Conservation (phyloP, 371 early-diverging fungal genomes). For the Nosema granulosis region DNA sequence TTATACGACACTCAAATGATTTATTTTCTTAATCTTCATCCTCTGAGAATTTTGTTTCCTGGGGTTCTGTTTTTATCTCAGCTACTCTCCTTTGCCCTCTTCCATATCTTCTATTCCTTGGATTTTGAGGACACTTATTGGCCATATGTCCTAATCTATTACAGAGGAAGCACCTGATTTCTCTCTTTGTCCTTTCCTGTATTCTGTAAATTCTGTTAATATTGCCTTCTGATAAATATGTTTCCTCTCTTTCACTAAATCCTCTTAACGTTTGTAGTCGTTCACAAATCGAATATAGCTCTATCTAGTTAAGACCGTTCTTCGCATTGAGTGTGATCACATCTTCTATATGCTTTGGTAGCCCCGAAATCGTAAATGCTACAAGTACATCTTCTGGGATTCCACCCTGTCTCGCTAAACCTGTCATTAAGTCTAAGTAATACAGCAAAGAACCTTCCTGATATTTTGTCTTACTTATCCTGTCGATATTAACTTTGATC, state of each 20-base stretch:
- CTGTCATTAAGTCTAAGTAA: constrained; percentile 4
- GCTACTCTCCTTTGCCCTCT: not conserved
- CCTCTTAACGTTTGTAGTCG: not conserved
- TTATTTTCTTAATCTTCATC: too few relatives aligned
- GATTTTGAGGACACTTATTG: not conserved
- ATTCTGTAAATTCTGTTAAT: not conserved
- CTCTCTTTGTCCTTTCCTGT: not conserved
- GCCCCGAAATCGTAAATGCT: not conserved
- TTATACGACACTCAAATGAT: too few relatives aligned
- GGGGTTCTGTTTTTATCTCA: too few relatives aligned
- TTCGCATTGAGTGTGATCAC: not conserved
- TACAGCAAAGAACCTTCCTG: not conserved
- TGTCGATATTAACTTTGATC: too few relatives aligned
- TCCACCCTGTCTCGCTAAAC: not conserved
- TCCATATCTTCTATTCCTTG: not conserved
- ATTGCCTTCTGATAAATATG: not conserved
- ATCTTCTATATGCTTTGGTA: not conserved
- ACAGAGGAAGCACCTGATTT: not conserved
- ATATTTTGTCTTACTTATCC: not conserved
- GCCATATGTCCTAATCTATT: not conserved
- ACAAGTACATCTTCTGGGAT: not conserved
- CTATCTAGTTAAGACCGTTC: not conserved
- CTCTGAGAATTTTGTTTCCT: too few relatives aligned
- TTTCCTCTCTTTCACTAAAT: not conserved
- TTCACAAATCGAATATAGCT: not conserved